Evolutionary conservation across 371 early-diverging fungal species (phyloP).

Genomic region (Actinomucor elegans): DNA sequence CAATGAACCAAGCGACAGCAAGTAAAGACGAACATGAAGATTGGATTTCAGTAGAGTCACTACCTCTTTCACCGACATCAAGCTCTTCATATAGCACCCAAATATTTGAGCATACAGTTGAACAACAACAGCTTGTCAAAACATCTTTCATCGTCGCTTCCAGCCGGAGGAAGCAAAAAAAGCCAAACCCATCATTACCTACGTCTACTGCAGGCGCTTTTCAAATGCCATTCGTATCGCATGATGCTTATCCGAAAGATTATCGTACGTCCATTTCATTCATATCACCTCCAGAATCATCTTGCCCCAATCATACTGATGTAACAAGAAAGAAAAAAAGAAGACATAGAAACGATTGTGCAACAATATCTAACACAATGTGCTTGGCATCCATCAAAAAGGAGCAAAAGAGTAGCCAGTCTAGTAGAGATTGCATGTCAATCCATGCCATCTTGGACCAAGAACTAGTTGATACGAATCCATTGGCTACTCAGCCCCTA

Average conservation of each 20-base stretch:
- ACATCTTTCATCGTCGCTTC: neutral
- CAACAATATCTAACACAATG: constrained; percentile 2
- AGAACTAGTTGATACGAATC: neutral
- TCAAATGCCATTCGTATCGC: constrained; percentile 2
- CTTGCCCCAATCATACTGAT: neutral
- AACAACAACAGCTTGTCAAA: neutral
- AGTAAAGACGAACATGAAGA: neutral
- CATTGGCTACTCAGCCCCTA: neutral
- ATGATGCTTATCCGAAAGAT: neutral
- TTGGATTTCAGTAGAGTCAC: neutral
- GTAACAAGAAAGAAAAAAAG: neutral
- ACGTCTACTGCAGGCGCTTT: constrained; percentile 8
- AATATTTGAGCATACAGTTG: no score
- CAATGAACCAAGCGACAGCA: neutral
- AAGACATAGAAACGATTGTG: constrained; percentile 5
- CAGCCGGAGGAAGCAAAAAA: neutral
- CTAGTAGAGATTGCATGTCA: no score
- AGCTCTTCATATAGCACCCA: neutral
- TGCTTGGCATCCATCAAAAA: no score
- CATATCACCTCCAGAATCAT: neutral
- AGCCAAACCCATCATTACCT: constrained; percentile 1
- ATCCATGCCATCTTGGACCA: no score
- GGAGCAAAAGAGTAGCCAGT: neutral
- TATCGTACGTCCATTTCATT: neutral
- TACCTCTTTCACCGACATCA: neutral